Base-by-base conservation (phyloP, 202 grass and related monocot genomes). In the Miscanthus sacchariflorus region DNA sequence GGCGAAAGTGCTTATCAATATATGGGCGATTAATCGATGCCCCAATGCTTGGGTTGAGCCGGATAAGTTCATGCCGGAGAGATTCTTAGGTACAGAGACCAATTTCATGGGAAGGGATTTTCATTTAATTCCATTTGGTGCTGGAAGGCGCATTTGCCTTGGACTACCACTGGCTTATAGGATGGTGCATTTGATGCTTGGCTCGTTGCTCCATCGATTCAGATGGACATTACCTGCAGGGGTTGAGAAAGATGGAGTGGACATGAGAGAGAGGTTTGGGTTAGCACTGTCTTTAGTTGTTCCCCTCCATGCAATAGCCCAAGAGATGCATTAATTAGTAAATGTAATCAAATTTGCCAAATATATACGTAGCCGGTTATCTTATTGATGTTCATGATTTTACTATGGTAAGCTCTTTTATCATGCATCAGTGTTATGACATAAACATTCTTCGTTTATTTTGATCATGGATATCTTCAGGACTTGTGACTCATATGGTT, bases 181-280 rank as follows among this genome's bases (percentile, higher is more conserved):
- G 36, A 88, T 91, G 86, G 86, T 91, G 69, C 90, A 91, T 67
- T n/a, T 86, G 61, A 85, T 85, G 70, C 85, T 91, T 21, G 90
- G 76, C 0, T 85, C 82, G 12, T 7, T 92, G 69, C 73, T 92
- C 10, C 86, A 88, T 24, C 19, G 13, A 17, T 92, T 92, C 39
- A 42, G 77, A 5, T 92, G 90, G 90, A 86, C 49, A 44, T 40
- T 86, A 27, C 76, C 56, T 0, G n/a, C 59, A 25, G 79, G 48
- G 3, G 24, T 17, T 33, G 27, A 56, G 6, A 42, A 36, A 38
- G 19, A 40, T 25, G 69, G 21, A 10, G 10, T 85, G 1, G 82
- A 91, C 27, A 91, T 88, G 86, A 85, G 48, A 7, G 86, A 91
- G 24, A 91, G 63, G 40, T 88, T 91, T 65, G 90, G 90, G 0